Base-by-base conservation (phyloP, 106 monocot genomes). In the Cymbidium sinense region DNA sequence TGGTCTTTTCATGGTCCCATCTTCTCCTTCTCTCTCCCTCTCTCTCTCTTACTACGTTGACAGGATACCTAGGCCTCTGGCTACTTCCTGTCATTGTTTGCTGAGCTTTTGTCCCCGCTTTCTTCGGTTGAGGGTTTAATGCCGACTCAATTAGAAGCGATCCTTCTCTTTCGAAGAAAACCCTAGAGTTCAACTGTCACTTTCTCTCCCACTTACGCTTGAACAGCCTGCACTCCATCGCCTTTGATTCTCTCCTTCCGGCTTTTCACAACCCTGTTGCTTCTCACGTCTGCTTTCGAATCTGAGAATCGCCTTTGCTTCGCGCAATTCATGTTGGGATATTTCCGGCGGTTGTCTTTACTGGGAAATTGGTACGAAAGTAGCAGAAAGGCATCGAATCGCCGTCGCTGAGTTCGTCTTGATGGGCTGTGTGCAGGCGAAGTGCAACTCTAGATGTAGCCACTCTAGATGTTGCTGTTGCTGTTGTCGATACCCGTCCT, bases 341-440 rank as follows among this genome's bases (percentile, higher is more conserved):
- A 21, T 43, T 74, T 28, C 13, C 12, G 12, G 41, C 27, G 43
- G 4, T 44, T 44, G 74, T 35, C 21, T 39, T 71, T 71, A 39
- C 3, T 1, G 21, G 35, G 71, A 54, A 52, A 65, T 52, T 6
- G 75, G 0, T 43, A 8, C n/a, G 29, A 13, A 18, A 75, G 25
- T 33, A 43, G 41, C 6, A 3, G 74, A 74, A 43, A 27, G 27
- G 67, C 67, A 33, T 74, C 34, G 13, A 4, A 21, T 72, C 37
- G 34, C 7, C 43, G 3, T 74, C 44, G n/a, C 39, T 34, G 18
- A 47, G 47, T 12, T 17, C 74, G 18, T 37, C 44, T 43, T 43
- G 20, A 88, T 88, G 88, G 88, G 88, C 13, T 88, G 88, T 77
- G 79, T 77, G 31, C 84, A 88, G 27, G 85, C 82, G 50, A 88